Percentiles rank a stretch among this genome's conserved stretches.
phyloP scores from a whole-genome alignment of 2,329 filamentous ascomycete genomes.

The Colletotrichum sidae region DNA sequence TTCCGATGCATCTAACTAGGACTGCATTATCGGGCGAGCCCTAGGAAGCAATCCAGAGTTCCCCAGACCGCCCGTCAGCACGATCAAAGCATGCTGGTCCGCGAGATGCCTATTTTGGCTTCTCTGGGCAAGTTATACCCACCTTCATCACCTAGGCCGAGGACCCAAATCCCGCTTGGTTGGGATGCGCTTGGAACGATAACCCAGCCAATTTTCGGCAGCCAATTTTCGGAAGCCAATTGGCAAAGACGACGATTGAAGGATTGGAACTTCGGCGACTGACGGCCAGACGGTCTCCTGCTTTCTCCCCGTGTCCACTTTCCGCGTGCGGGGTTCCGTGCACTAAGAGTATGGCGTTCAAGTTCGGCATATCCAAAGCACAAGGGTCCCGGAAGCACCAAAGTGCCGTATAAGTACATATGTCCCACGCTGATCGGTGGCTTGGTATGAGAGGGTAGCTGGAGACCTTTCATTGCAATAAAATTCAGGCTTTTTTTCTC shows the following conservation, averaged over 20 bases:
- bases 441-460: constrained; percentile 22
- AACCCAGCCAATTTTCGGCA: constrained; percentile 18
- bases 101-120: too few species aligned
- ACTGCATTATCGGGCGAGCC: too few species aligned
- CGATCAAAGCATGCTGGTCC: too few species aligned
- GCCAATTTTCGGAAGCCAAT: constrained; percentile 19
- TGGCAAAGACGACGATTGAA: constrained; percentile 1
- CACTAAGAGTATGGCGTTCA: constrained; percentile 26
- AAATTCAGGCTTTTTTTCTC: background rate
- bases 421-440: constrained; percentile 11
- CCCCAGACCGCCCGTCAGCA: too few species aligned
- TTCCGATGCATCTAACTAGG: too few species aligned
- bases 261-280: constrained; percentile 11
- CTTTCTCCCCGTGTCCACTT: constrained; percentile 28
- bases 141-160: constrained; percentile 12
- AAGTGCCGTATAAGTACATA: background rate
- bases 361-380: constrained; percentile 29
- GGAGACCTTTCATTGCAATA: background rate
- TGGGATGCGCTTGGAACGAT: constrained; percentile 4
- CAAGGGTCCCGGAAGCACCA: constrained; percentile 21
- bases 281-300: constrained; percentile 10
- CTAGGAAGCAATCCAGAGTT: too few species aligned
- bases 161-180: background rate
- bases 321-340: constrained; percentile 35
- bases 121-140: background rate